A percentile compares a stretch with the other conserved stretches of the same genome.
phyloP scores from a whole-genome alignment of 2,329 filamentous ascomycete genomes.

The Calonectria crousiana region DNA sequence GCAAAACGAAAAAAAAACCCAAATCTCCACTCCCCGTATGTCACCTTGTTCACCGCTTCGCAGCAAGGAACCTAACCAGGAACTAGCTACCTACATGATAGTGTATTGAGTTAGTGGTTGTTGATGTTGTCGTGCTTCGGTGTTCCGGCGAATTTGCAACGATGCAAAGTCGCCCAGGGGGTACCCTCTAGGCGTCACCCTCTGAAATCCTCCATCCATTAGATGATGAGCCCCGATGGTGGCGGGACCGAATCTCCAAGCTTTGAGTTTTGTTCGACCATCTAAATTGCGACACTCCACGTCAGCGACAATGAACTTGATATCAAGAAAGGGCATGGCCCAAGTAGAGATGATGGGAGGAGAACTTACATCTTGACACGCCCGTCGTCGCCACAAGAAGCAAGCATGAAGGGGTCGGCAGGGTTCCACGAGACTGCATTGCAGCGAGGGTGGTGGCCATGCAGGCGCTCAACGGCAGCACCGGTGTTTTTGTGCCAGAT shows the following conservation, averaged over 20 bases:
- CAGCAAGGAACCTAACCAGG: not conserved
- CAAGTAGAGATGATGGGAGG: not conserved
- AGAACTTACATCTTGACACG: conserved; percentile 84
- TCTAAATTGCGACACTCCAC: conserved; percentile 18
- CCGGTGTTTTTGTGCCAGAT: conserved; percentile 94
- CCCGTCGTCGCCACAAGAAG: conserved; percentile 89
- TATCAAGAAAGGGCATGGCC: not conserved
- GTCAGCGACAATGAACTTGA: not conserved
- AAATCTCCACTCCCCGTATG: conserved; percentile 1
- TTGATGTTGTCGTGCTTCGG: not conserved
- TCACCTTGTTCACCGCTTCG: not conserved
- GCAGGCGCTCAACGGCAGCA: conserved; percentile 78
- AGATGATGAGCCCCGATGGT: conserved; percentile 28
- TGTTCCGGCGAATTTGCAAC: conserved; percentile 17
- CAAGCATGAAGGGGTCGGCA: conserved; percentile 83
- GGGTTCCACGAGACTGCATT: conserved; percentile 95
- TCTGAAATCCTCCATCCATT: conserved; percentile 40
- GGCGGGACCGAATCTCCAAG: conserved; percentile 37
- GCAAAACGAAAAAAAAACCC: conserved; percentile 6
- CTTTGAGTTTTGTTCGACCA: conserved; percentile 45
- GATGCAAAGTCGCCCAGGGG: not conserved
- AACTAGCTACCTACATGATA: conserved; percentile 1
- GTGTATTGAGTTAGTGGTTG: not conserved
- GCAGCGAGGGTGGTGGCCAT: conserved; percentile 81
- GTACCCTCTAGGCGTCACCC: conserved; percentile 24